Evolutionary conservation across 2,329 filamentous ascomycete species (phyloP), one percentile per base, ranked within the genome.

Genomic region (Ascochyta rabiei): DNA sequence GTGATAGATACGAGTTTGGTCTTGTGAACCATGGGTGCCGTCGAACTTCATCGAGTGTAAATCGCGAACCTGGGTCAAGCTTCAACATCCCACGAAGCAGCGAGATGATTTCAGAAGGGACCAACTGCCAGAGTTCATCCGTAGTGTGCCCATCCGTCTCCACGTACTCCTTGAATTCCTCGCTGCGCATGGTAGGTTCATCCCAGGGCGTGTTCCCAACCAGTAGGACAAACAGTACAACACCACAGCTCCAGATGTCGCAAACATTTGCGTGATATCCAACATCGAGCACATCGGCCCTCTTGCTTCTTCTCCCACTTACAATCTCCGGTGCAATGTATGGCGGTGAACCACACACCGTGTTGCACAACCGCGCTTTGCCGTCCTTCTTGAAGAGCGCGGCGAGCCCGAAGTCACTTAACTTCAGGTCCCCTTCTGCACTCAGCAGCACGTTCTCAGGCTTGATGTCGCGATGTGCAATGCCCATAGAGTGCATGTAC

Each of bases 131-230:
- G 2, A 98, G 80, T 50, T 90, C 88, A 71, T 99, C 95, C 2
- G 84, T 85, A 61, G 90, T 93, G 60, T 87, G 86, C n/a, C 92
- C 91, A 47, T 88, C 87, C 1, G 86, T 91, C 54, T 86, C 84
- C 35, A 90, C 81, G 72, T 96, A 99, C 75, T 97, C 92, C 66
- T 89, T 85, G 65, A 90, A 99, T 76, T 99, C 95, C 80, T 90
- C 96, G 72, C 91, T 97, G 53, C 86, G 83, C 31, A 84, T 79
- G 2, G 92, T 93, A 0, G 95, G 95, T 71, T 95, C 90, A 69
- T 98, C 95, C 95, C 95, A 99, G 0, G 95, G 95, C 2, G 95
- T 99, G 72, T 99, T 99, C 9, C 95, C 95, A 1, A 96, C 92
- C 3, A 99, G 80, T 4, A 99, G 80, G 31, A 98, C 95, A 70